Percentiles rank a stretch among this genome's conserved stretches.
phyloP scores from a whole-genome alignment of 306 rosid genomes.

The Cercis canadensis region DNA sequence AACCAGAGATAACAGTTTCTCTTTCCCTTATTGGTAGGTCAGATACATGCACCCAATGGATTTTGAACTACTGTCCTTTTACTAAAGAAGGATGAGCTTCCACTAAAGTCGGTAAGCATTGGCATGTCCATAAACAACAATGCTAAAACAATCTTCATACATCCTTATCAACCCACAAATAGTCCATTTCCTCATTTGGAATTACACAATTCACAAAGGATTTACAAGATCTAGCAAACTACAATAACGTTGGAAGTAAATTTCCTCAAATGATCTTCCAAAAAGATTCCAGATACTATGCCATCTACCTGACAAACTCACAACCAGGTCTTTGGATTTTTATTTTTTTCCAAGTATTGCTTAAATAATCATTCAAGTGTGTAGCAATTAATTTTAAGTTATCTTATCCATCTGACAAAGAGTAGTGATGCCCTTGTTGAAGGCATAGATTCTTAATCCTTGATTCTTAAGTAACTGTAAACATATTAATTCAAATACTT shows the following conservation, averaged over 20 bases:
- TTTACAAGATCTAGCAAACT: neutral
- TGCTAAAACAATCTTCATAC: neutral
- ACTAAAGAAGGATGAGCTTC: conserved; percentile 1
- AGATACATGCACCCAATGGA: conserved; percentile 5
- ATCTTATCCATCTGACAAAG: too few relatives aligned
- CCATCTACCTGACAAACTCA: conserved; percentile 11
- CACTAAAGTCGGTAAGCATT: neutral
- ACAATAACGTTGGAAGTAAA: conserved; percentile 4
- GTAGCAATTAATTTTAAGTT: too few relatives aligned
- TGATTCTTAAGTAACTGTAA: too few relatives aligned
- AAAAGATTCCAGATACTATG: neutral
- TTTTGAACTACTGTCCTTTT: conserved; percentile 17
- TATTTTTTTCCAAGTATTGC: too few relatives aligned
- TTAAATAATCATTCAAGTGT: too few relatives aligned
- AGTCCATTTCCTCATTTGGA: conserved; percentile 11
- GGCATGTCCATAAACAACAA: conserved; percentile 22
- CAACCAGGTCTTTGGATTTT: too few relatives aligned
- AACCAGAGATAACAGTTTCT: conserved; percentile 5
- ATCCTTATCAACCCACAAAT: conserved; percentile 10
- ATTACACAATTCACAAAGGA: neutral
- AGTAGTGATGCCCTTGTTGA: too few relatives aligned
- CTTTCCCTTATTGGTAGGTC: conserved; percentile 1
- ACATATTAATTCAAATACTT: too few relatives aligned
- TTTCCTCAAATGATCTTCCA: conserved; percentile 15
- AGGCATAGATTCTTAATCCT: too few relatives aligned